Conservation (phyloP, 495 filamentous ascomycete species). For the Apiosordaria backusii region DNA sequence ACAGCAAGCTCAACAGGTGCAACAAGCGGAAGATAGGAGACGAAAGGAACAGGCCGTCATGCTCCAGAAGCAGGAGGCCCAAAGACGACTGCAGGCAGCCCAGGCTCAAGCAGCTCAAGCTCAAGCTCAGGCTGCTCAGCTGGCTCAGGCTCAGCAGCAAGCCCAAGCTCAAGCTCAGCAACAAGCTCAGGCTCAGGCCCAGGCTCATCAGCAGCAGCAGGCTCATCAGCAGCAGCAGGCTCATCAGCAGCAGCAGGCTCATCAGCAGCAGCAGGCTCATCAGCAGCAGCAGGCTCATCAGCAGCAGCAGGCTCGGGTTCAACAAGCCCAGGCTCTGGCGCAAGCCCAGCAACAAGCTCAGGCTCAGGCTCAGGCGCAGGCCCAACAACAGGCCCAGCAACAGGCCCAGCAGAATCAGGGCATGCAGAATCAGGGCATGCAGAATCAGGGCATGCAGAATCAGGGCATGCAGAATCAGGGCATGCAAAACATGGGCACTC, state of each 20-base stretch:
- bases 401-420: conserved; percentile 33
- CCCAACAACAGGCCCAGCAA: conserved; percentile 35
- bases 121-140: conserved; percentile 38
- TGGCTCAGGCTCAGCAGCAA: conserved; percentile 40
- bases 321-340: conserved; percentile 35
- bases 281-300: conserved; percentile 41
- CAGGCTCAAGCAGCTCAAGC: conserved; percentile 31
- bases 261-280: conserved; percentile 36
- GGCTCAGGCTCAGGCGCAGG: conserved; percentile 42
- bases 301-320: conserved; percentile 37
- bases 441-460: no score
- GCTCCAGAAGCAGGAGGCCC: conserved; percentile 15
- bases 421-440: conserved; percentile 19
- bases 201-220: conserved; percentile 45
- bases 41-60: conserved; percentile 28
- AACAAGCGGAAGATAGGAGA: conserved; percentile 27
- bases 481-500: conserved; percentile 24
- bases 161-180: conserved; percentile 18
- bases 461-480: conserved; percentile 42
- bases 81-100: conserved; percentile 18
- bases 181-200: conserved; percentile 26
- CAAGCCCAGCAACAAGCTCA: conserved; percentile 47
- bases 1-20: conserved; percentile 30
- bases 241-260: conserved; percentile 35
- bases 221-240: conserved; percentile 44